phyloP scores from a whole-genome alignment of 2,329 filamentous ascomycete species.

The Pseudogymnoascus sp. region DNA sequence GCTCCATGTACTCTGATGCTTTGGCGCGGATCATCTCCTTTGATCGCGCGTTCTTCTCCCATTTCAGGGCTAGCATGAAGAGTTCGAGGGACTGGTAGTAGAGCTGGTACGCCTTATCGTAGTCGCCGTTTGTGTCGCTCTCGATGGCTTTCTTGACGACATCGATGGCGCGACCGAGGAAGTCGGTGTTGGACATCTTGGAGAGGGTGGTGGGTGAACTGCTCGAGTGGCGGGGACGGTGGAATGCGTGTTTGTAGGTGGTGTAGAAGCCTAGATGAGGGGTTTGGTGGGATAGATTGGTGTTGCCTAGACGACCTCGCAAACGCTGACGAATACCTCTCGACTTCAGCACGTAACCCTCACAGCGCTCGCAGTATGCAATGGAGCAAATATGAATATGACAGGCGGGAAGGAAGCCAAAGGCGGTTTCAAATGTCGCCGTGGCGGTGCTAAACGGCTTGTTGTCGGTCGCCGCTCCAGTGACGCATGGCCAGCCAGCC shows the following conservation, averaged over 20 bases:
- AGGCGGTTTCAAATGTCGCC: not conserved
- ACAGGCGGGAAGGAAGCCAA: not conserved
- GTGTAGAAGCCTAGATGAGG: not conserved
- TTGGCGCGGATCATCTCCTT: slow-evolving; percentile 97
- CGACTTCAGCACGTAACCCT: not conserved
- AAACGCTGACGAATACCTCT: not conserved
- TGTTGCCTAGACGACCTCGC: slow-evolving; percentile 7
- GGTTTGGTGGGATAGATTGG: not conserved
- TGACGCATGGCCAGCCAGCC: not conserved
- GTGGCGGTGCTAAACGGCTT: not conserved
- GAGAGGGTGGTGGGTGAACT: not conserved
- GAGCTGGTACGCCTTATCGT: slow-evolving; percentile 90
- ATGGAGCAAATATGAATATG: not conserved
- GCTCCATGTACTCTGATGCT: slow-evolving; percentile 95
- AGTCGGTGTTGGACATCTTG: slow-evolving; percentile 91
- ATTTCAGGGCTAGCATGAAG: slow-evolving; percentile 98
- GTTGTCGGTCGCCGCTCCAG: not conserved
- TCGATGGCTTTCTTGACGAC: slow-evolving; percentile 97
- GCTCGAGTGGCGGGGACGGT: not conserved
- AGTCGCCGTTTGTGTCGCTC: slow-evolving; percentile 88
- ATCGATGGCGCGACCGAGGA: slow-evolving; percentile 91
- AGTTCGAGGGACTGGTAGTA: slow-evolving; percentile 96
- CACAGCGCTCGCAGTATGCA: not conserved
- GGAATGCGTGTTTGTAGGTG: not conserved
- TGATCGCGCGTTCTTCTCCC: slow-evolving; percentile 96